Evolutionary conservation across 495 filamentous ascomycete genomes (phyloP).

Genomic region (Xylaria longipes): DNA sequence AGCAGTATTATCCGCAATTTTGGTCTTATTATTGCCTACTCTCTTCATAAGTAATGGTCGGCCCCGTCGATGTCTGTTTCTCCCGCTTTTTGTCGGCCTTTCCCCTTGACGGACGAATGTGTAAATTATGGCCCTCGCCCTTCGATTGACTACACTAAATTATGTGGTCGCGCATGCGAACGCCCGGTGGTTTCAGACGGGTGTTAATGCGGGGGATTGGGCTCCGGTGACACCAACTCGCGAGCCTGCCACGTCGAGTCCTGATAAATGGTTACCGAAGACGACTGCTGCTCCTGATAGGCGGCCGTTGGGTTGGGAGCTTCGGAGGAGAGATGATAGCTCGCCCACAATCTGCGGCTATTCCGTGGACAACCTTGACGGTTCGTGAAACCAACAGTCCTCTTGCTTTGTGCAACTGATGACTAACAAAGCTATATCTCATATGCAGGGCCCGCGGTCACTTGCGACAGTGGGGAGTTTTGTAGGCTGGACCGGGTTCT

Average conservation of each 20-base stretch:
- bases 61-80: neutral
- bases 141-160: constrained; percentile 42
- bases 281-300: constrained; percentile 40
- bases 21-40: constrained; percentile 5
- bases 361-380: constrained; percentile 28
- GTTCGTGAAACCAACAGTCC: constrained; percentile 5
- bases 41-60: constrained; percentile 22
- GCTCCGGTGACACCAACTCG: constrained; percentile 34
- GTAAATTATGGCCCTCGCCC: constrained; percentile 39
- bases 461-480: constrained; percentile 31
- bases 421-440: constrained; percentile 25
- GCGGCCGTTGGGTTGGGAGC: constrained; percentile 32
- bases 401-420: neutral
- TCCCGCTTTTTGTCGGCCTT: constrained; percentile 21
- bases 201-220: constrained; percentile 35
- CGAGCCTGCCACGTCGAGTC: constrained; percentile 28
- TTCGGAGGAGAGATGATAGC: constrained; percentile 34
- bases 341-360: constrained; percentile 36
- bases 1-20: constrained; percentile 5
- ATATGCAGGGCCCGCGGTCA: constrained; percentile 35
- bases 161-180: constrained; percentile 38
- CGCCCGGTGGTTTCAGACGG: constrained; percentile 32
- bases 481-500: constrained; percentile 24
- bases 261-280: constrained; percentile 40
- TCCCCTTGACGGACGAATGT: constrained; percentile 33